Evolutionary conservation across 768 basidiomycete genomes (phyloP), one percentile per base, ranked within the genome.

Genomic region (Suillus spraguei): DNA sequence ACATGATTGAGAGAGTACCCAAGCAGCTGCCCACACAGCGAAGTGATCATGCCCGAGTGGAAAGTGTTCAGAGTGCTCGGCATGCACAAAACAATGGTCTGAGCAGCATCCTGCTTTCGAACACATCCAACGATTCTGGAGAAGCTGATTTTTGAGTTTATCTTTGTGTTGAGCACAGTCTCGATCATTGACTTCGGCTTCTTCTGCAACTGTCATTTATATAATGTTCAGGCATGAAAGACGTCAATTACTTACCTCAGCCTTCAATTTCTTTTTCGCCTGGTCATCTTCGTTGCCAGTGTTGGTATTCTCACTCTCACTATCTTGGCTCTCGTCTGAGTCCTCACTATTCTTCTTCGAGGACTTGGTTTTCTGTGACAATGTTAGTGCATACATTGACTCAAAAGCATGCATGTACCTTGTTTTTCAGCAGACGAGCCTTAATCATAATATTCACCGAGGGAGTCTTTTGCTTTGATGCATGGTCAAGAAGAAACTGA

Each of bases 401-500:
- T 46, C n/a, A 11, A 46, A 46, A 46, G 44, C 44, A n/a, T 46
- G n/a, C 44, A 46, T n/a, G 5, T 46, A 46, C 44, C 44, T 46
- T 46, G n/a, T n/a, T 46, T 46, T 46, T 46, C n/a, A n/a, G n/a
- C n/a, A n/a, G n/a, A n/a, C n/a, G n/a, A 46, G 44, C 44, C 44
- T 46, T 46, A 4, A 60, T 60, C 41, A 46, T 36, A 14, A 60
- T 33, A 42, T 60, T 60, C 3, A 46, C 59, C 1, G 24, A 28
- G 24, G 59, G 41, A 42, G n/a, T 47, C 41, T 60, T 60, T 44
- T 33, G 38, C 59, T 60, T 60, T 16, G 38, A 46, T 17, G 59
- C 28, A 11, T n/a, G 44, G 17, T 42, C 22, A 0, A 60, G 32
- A 2, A 60, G 44, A 32, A 60, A 60, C 9, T 60, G 44, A 49